phyloP scores from a whole-genome alignment of 2,329 filamentous ascomycete genomes.

The Coleophoma cylindrospora region DNA sequence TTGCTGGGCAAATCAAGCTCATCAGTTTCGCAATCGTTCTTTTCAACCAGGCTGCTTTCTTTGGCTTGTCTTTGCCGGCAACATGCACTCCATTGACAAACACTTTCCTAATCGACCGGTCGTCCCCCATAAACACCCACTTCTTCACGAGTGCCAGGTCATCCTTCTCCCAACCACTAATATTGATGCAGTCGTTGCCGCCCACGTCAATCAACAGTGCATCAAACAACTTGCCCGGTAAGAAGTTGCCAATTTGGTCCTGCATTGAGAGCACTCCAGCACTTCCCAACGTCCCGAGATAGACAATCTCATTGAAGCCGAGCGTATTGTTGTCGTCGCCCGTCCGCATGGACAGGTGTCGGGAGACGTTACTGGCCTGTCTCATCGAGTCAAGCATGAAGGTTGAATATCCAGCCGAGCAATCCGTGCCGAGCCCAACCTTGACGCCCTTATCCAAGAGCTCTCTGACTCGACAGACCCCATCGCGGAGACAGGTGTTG shows the following conservation, averaged over 20 bases:
- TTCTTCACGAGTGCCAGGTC: conserved; percentile 2
- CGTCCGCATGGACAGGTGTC: conserved; percentile 38
- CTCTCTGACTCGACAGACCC: conserved; percentile 42
- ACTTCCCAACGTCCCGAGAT: conserved; percentile 45
- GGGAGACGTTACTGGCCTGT: conserved; percentile 44
- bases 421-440: conserved; percentile 63
- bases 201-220: conserved; percentile 47
- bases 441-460: conserved; percentile 54
- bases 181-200: conserved; percentile 2
- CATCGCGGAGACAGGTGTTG: conserved; percentile 46
- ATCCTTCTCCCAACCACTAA: conserved; percentile 1
- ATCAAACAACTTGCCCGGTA: conserved; percentile 82
- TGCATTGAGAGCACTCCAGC: conserved; percentile 50
- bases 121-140: conserved; percentile 3
- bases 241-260: conserved; percentile 69
- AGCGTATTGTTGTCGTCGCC: conserved; percentile 27
- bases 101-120: conserved; percentile 1
- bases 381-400: conserved; percentile 55
- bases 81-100: conserved; percentile 2
- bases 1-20: too few species aligned
- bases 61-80: not conserved
- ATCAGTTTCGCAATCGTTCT: not conserved
- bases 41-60: not conserved
- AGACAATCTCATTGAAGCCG: conserved; percentile 28
- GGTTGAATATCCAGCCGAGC: conserved; percentile 56